These are phyloP conservation scores for Cruciata laevipes DNA, from an alignment of 257 asterid species.

Conservation along the genomic window DNA sequence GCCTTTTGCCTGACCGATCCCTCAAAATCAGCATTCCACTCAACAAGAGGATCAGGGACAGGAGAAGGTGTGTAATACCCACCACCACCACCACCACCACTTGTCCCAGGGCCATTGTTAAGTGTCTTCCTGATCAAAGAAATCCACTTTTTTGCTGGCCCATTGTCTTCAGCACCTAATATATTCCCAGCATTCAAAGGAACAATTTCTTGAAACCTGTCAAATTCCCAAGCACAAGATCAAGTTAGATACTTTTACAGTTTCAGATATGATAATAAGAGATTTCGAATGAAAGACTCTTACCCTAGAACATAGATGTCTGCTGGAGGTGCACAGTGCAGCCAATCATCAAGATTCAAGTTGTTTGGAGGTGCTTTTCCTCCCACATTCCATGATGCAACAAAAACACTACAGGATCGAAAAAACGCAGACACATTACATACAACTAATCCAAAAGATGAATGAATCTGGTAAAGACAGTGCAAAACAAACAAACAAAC, in stretches of 20 bases:
- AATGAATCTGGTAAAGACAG: background rate
- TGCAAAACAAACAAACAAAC: constrained; percentile 3
- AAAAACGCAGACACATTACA: background rate
- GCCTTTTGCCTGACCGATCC: constrained; percentile 70
- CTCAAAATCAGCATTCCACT: constrained; percentile 90
- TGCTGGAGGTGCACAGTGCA: constrained; percentile 94
- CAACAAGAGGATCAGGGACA: constrained; percentile 77
- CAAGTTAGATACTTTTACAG: background rate
- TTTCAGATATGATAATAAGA: background rate
- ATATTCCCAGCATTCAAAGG: constrained; percentile 95
- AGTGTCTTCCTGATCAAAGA: constrained; percentile 67
- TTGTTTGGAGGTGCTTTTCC: constrained; percentile 80
- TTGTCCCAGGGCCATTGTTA: constrained; percentile 54
- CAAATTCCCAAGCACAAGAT: background rate
- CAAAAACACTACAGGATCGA: constrained; percentile 53
- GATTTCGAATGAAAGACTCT: constrained; percentile 4
- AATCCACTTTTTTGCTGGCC: constrained; percentile 94
- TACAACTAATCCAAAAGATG: background rate
- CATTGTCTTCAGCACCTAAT: constrained; percentile 95
- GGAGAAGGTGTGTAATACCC: constrained; percentile 90
- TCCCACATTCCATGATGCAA: constrained; percentile 96
- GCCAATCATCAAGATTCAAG: constrained; percentile 89
- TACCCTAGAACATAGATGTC: constrained; percentile 99
- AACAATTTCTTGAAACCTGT: constrained; percentile 94
- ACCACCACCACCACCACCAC: constrained; percentile 32